Evolutionary conservation across 257 asterid genomes (phyloP).

Genomic region (Phtheirospermum japonicum): DNA sequence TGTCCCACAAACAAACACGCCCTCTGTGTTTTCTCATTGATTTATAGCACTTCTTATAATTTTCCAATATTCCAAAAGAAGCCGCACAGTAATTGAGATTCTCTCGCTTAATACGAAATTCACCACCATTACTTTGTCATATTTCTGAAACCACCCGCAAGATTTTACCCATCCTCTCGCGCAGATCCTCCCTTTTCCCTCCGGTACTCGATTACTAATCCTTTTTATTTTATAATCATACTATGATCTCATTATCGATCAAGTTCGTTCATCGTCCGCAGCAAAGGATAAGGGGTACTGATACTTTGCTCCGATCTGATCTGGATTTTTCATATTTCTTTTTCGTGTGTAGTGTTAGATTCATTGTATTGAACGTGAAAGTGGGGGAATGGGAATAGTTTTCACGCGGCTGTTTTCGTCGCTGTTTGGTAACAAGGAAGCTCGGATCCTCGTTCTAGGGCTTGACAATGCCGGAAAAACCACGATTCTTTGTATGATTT

Average conservation of each 20-base stretch:
- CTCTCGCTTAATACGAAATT: conserved; percentile 4
- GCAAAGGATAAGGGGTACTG: neutral
- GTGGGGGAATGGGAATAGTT: conserved; percentile 62
- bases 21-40: no score
- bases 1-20: no score
- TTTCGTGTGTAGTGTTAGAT: conserved; percentile 18
- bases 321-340: conserved; percentile 23
- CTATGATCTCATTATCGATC: no score
- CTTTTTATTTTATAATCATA: neutral
- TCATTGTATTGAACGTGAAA: conserved; percentile 19
- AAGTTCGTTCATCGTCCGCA: no score
- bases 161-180: conserved; percentile 9
- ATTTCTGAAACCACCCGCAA: conserved; percentile 21
- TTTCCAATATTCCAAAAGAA: conserved; percentile 19
- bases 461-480: conserved; percentile 96
- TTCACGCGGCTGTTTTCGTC: conserved; percentile 76
- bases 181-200: conserved; percentile 25
- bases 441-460: conserved; percentile 88
- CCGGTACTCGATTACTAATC: conserved; percentile 17
- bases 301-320: conserved; percentile 37
- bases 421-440: conserved; percentile 79
- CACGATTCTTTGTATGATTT: conserved; percentile 66
- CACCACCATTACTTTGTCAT: conserved; percentile 8
- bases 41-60: no score
- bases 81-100: conserved; percentile 11